Conservation (phyloP, 177 flowering plant genomes). For the Vitis hybrid region DNA sequence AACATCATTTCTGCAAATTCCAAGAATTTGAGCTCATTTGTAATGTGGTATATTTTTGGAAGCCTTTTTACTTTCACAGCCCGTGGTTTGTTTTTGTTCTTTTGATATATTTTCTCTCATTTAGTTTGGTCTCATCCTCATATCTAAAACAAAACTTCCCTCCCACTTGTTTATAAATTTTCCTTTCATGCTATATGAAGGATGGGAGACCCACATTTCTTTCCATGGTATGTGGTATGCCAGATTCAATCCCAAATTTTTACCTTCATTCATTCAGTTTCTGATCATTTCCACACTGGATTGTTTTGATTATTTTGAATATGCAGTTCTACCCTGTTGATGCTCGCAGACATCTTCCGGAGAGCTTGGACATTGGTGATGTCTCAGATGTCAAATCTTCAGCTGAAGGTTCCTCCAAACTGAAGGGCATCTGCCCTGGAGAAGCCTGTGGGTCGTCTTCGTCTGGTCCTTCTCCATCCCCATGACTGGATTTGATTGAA, state of each 20-base stretch:
- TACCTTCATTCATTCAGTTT: background rate
- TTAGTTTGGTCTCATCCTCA: too few relatives aligned
- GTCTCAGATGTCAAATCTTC: background rate
- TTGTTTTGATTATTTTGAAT: background rate
- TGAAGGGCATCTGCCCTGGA: background rate
- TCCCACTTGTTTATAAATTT: too few relatives aligned
- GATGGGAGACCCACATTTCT: too few relatives aligned
- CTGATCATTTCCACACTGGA: background rate
- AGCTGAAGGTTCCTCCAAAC: background rate
- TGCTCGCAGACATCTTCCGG: constrained; percentile 2
- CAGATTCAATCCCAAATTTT: background rate
- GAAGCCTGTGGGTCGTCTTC: background rate
- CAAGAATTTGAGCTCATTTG: too few relatives aligned
- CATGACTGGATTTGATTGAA: background rate
- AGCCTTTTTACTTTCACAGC: too few relatives aligned
- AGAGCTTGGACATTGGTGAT: constrained; percentile 4
- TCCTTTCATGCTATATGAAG: too few relatives aligned
- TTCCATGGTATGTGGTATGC: background rate
- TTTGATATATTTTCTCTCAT: too few relatives aligned
- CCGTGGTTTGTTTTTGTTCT: too few relatives aligned
- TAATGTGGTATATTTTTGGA: too few relatives aligned
- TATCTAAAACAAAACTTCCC: too few relatives aligned
- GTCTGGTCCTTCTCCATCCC: background rate
- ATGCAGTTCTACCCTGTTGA: constrained; percentile 5
- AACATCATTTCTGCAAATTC: too few relatives aligned